Base-by-base conservation (phyloP, 2,329 filamentous ascomycete species). In the Xylariaceae sp. region DNA sequence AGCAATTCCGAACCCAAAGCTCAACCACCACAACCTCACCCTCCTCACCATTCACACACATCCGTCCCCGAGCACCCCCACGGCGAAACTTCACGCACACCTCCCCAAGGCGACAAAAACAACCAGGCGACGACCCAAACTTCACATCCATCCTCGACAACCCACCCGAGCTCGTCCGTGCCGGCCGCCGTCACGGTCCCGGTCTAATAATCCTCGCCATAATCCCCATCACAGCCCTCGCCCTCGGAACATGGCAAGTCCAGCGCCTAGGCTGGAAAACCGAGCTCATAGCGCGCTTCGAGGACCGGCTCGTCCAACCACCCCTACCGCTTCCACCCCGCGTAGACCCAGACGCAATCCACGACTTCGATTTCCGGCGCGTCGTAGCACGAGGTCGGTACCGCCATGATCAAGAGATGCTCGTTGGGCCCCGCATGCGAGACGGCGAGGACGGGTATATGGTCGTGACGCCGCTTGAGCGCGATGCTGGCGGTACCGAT, bases 191-290 rank as follows among this genome's bases (percentile, higher is more conserved):
- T 54, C 91, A 97, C 75, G 89, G 90, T 1, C 85, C 86, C 0
- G 91, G 91, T 0, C 78, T 96, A 10, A 83, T 94, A 34, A 77
- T 96, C 55, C 81, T 96, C 11, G 89, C 90, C 39, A 73, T 96
- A 47, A 97, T 99, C 64, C 94, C 94, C 45, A 73, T 96, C 54
- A 97, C 92, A 1, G 90, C 94, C 11, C 96, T 99, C 71, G 76
- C 79, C 49, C 84, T 99, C 14, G 94, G 94, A 31, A 90, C 90
- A 58, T 99, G 94, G 94, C 94, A 99, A 70, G 89, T 99, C 48
- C 84, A 96, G 69, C 88, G 94, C 11, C 82, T 99, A 1, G 84
- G 86, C 53, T 96, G 93, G 92, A 99, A 99, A 71, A 91, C 90
- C 4, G 88, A 96, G 42, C 79, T 99, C 12, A 86, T 99, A 55